Conservation (phyloP, 805 yeast species). For the Ogataea polymorpha region DNA sequence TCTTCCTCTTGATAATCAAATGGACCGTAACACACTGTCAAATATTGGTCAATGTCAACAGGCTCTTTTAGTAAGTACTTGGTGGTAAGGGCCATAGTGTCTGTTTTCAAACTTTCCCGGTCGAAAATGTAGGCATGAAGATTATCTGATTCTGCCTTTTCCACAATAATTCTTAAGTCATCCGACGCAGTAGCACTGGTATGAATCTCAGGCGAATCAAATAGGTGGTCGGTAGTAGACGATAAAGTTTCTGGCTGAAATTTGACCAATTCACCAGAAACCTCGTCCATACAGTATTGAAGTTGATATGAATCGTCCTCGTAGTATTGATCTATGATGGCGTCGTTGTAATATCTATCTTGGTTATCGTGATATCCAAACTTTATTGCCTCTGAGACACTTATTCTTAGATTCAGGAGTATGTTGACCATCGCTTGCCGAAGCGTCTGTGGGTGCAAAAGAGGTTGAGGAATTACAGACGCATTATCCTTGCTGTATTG, state of each 20-base stretch:
- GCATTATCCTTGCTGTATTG: not conserved
- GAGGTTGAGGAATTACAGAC: not conserved
- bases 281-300: constrained; percentile 20
- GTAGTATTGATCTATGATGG: constrained; percentile 19
- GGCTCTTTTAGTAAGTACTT: constrained; percentile 14
- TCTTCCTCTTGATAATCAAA: constrained; percentile 8
- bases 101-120: constrained; percentile 7
- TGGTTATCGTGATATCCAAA: not conserved
- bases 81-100: constrained; percentile 12
- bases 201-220: constrained; percentile 9
- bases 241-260: constrained; percentile 7
- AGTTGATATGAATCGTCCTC: constrained; percentile 11
- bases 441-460: too few relatives aligned
- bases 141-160: constrained; percentile 1
- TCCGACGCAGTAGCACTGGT: constrained; percentile 16
- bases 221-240: constrained; percentile 7
- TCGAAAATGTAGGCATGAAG: constrained; percentile 11
- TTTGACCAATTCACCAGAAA: constrained; percentile 17
- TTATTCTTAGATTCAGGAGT: too few relatives aligned
- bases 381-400: not conserved
- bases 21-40: constrained; percentile 12
- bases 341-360: constrained; percentile 15
- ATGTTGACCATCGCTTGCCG: too few relatives aligned
- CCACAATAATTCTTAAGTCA: constrained; percentile 18
- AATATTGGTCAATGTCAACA: constrained; percentile 10